Percentiles rank a stretch among this genome's conserved stretches.
Evolutionary conservation across 768 basidiomycete species (phyloP).

Genomic region (Suillus decipiens): DNA sequence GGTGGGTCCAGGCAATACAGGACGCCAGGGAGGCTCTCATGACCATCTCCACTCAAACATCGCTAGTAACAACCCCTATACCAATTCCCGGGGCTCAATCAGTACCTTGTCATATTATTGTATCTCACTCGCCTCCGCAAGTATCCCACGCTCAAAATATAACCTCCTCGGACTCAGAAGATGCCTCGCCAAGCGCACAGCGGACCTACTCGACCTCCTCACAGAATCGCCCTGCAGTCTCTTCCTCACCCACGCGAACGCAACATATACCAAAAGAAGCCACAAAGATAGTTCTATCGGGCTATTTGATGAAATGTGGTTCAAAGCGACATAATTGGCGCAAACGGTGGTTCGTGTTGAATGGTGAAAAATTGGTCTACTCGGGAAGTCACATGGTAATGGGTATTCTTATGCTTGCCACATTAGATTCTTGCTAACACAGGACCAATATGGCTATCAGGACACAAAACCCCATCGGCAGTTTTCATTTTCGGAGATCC

Average conservation of each 20-base stretch:
- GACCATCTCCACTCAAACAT: slow-evolving; percentile 61
- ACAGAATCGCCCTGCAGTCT: slow-evolving; percentile 41
- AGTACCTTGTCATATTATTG: slow-evolving; percentile 33
- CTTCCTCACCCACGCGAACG: slow-evolving; percentile 47
- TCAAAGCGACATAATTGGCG: slow-evolving; percentile 93
- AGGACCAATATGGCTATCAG: slow-evolving; percentile 41
- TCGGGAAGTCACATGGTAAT: slow-evolving; percentile 93
- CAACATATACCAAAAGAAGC: slow-evolving; percentile 49
- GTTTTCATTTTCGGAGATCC: slow-evolving; percentile 80
- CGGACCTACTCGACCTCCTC: slow-evolving; percentile 46
- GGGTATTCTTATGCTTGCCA: slow-evolving; percentile 22
- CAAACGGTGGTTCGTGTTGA: slow-evolving; percentile 97
- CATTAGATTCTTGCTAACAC: slow-evolving; percentile 14
- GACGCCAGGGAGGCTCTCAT: slow-evolving; percentile 67
- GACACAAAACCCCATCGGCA: slow-evolving; percentile 87
- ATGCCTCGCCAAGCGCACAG: slow-evolving; percentile 52
- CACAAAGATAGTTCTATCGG: slow-evolving; percentile 80
- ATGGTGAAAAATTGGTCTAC: slow-evolving; percentile 84
- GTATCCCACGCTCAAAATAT: slow-evolving; percentile 46
- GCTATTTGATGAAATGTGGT: slow-evolving; percentile 97
- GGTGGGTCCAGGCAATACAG: slow-evolving; percentile 85
- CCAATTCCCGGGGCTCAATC: slow-evolving; percentile 45
- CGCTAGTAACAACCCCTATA: slow-evolving; percentile 50
- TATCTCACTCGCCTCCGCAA: slow-evolving; percentile 53
- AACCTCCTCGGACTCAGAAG: slow-evolving; percentile 82